A percentile compares a stretch with the other conserved stretches of the same genome.
Conservation (phyloP, 495 filamentous ascomycete genomes). For the Lasiosphaeriaceae sp. region DNA sequence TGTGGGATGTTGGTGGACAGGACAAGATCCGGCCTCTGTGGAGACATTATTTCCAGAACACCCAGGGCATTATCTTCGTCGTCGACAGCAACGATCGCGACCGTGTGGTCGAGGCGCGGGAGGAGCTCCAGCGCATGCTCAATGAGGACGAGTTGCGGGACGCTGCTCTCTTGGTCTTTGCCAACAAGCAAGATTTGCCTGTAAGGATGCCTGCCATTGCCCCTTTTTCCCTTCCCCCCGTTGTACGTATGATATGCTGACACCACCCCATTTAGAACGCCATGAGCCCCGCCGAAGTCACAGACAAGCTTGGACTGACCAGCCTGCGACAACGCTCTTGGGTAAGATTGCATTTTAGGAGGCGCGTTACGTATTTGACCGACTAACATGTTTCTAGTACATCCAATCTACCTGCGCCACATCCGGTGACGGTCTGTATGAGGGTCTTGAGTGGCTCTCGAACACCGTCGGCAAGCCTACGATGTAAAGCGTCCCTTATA, state of each 20-base stretch:
- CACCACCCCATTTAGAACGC: constrained; percentile 64
- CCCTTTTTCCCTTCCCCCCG: neutral
- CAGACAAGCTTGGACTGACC: constrained; percentile 98
- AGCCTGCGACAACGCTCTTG: constrained; percentile 95
- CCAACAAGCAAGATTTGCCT: constrained; percentile 99
- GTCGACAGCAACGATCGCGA: constrained; percentile 99
- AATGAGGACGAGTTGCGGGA: constrained; percentile 99
- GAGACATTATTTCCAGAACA: constrained; percentile 99
- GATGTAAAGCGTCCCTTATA: constrained; percentile 50
- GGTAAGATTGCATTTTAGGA: constrained; percentile 59
- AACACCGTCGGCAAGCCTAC: constrained; percentile 89
- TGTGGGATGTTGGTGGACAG: constrained; percentile 99
- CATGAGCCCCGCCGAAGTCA: constrained; percentile 99
- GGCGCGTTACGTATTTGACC: too few species aligned
- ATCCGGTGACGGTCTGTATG: constrained; percentile 98
- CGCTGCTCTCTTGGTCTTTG: constrained; percentile 95
- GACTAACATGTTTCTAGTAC: constrained; percentile 55
- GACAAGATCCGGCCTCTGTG: constrained; percentile 99
- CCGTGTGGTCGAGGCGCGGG: constrained; percentile 96
- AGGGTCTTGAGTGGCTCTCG: constrained; percentile 99
- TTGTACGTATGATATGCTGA: constrained; percentile 15
- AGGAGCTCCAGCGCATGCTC: constrained; percentile 99
- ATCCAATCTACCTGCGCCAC: constrained; percentile 99
- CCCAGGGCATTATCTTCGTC: constrained; percentile 99
- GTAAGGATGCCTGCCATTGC: constrained; percentile 52